These are phyloP conservation scores for Thuidium tamariscinum DNA, from an alignment of 225 moss, liverwort and hornwort species.

Conservation along the genomic window DNA sequence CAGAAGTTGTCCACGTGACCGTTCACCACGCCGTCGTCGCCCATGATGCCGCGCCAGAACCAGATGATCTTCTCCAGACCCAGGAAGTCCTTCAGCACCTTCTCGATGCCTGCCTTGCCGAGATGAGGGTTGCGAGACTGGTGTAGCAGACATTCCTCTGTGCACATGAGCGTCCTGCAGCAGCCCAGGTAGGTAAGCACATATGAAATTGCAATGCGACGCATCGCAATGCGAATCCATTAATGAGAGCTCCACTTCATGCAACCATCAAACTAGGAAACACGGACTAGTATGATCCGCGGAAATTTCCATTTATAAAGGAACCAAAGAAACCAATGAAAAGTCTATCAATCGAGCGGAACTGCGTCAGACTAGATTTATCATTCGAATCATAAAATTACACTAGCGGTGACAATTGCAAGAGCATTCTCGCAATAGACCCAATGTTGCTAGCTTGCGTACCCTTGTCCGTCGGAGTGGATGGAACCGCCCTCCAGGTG, in stretches of 20 bases:
- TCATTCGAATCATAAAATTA: background rate
- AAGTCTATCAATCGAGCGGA: background rate
- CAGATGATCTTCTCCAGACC: conserved; percentile 47
- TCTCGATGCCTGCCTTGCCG: conserved; percentile 30
- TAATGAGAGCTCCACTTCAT: background rate
- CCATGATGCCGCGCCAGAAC: conserved; percentile 59
- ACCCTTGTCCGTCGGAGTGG: conserved; percentile 56
- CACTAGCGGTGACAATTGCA: too few species aligned
- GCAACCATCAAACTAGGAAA: too few species aligned
- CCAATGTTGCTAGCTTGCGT: background rate
- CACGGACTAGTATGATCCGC: background rate
- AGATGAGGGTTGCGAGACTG: conserved; percentile 35
- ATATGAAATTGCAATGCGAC: background rate
- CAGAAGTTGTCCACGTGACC: conserved; percentile 54
- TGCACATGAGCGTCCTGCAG: conserved; percentile 47
- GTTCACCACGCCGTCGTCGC: conserved; percentile 51
- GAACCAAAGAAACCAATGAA: background rate
- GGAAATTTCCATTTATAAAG: background rate
- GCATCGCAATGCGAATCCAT: background rate
- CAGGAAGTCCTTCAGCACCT: conserved; percentile 32
- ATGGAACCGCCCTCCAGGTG: conserved; percentile 52
- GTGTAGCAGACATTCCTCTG: conserved; percentile 44
- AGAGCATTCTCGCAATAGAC: background rate
- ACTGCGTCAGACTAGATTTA: background rate
- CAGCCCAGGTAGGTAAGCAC: background rate